Conservation (phyloP, 2,329 filamentous ascomycete species). For the Coniochaeta pulveracea region DNA sequence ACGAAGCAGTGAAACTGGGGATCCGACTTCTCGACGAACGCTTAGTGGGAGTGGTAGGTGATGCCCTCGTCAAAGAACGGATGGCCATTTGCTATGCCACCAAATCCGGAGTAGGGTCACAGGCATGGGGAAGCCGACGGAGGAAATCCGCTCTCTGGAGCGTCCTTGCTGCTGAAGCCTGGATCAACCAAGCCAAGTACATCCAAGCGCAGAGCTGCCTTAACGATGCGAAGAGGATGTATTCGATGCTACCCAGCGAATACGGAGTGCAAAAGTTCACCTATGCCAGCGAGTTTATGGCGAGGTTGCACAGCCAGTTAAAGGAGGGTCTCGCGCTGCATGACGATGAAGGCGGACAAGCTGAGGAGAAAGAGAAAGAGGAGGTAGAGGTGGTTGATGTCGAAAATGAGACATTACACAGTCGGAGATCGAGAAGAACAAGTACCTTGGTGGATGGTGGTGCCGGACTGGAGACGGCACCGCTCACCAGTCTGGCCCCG, state of each 20-base stretch:
- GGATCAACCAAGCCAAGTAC: slow-evolving; percentile 67
- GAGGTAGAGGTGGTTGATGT: slow-evolving; percentile 23
- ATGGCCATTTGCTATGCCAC: slow-evolving; percentile 75
- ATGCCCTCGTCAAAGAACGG: slow-evolving; percentile 76
- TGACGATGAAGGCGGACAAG: slow-evolving; percentile 11
- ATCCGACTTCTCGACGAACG: slow-evolving; percentile 68
- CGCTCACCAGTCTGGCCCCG: slow-evolving; percentile 13
- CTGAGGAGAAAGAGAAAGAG: slow-evolving; percentile 19
- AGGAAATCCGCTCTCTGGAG: slow-evolving; percentile 89
- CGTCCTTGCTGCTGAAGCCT: slow-evolving; percentile 70
- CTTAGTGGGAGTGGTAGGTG: slow-evolving; percentile 62
- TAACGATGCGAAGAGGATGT: slow-evolving; percentile 51
- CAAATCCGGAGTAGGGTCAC: slow-evolving; percentile 54
- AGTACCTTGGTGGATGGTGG: slow-evolving; percentile 36
- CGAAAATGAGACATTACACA: slow-evolving; percentile 44
- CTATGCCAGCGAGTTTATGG: slow-evolving; percentile 39
- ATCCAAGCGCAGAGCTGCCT: slow-evolving; percentile 71
- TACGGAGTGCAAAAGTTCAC: slow-evolving; percentile 40
- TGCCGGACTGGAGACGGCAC: slow-evolving; percentile 19
- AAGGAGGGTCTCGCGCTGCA: slow-evolving; percentile 31
- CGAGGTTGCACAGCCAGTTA: slow-evolving; percentile 36
- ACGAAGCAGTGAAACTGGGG: slow-evolving; percentile 82
- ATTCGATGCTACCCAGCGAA: slow-evolving; percentile 35
- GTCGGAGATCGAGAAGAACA: slow-evolving; percentile 37
- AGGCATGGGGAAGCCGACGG: slow-evolving; percentile 57